phyloP scores from a whole-genome alignment of 148 eudicot genomes.

The Limonium bicolor region DNA sequence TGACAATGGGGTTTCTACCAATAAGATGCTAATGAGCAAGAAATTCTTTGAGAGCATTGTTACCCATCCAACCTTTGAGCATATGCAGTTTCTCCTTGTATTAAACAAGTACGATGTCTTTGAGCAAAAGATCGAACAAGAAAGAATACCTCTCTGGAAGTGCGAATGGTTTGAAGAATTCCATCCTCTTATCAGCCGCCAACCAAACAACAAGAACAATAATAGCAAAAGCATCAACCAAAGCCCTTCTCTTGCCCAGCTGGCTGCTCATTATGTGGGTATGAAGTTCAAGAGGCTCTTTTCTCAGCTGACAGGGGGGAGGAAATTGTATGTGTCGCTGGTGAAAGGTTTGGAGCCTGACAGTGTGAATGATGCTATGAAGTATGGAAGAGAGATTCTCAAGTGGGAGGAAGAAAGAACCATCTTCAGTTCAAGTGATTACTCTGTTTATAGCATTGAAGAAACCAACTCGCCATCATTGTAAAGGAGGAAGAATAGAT shows the following conservation, averaged over 20 bases:
- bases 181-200: conserved; percentile 63
- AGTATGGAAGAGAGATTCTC: conserved; percentile 68
- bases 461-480: conserved; percentile 63
- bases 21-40: conserved; percentile 69
- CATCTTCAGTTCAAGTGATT: conserved; percentile 52
- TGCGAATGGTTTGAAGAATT: conserved; percentile 97
- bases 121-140: conserved; percentile 72
- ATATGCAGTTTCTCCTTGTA: conserved; percentile 65
- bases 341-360: conserved; percentile 72
- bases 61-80: conserved; percentile 73
- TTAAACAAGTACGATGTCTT: conserved; percentile 70
- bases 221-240: conserved; percentile 44
- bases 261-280: conserved; percentile 75
- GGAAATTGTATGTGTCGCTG: conserved; percentile 57
- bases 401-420: conserved; percentile 92
- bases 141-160: conserved; percentile 37
- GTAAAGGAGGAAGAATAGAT: no score
- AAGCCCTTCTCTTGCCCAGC: conserved; percentile 64
- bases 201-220: conserved; percentile 21
- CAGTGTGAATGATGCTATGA: conserved; percentile 66
- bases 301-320: conserved; percentile 51
- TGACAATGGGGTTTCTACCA: conserved; percentile 32
- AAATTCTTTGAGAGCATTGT: conserved; percentile 73
- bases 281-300: conserved; percentile 87
- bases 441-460: conserved; percentile 60